Conservation (phyloP, 805 yeast genomes). For the Tetrapisispora iriomotensis region DNA sequence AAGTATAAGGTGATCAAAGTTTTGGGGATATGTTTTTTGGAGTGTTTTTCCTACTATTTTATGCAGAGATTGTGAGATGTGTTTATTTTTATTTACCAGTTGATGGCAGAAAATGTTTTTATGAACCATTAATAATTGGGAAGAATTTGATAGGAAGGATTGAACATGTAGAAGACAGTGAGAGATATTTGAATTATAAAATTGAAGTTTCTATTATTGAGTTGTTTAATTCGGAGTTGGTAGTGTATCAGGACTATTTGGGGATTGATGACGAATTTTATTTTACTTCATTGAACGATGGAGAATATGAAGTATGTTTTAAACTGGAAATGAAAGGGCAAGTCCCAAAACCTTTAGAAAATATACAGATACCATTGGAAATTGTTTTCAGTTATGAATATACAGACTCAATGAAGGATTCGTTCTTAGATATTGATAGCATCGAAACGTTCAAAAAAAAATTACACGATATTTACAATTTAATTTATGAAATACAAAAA, state of each 20-base stretch:
- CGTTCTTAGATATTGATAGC: no score
- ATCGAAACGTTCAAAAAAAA: no score
- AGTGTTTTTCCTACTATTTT: background rate
- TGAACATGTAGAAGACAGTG: slow-evolving; percentile 38
- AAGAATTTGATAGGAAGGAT: slow-evolving; percentile 65
- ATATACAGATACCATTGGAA: no score
- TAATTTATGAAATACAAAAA: no score
- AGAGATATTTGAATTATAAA: slow-evolving; percentile 11
- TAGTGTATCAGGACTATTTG: no score
- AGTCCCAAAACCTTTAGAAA: no score
- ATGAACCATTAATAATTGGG: slow-evolving; percentile 61
- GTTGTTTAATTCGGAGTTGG: no score
- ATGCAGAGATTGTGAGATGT: background rate
- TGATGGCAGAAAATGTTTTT: slow-evolving; percentile 43
- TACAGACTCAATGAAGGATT: no score
- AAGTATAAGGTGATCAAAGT: background rate
- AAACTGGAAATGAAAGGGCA: no score
- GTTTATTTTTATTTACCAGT: slow-evolving; percentile 73
- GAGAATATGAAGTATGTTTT: slow-evolving; percentile 79
- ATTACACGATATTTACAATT: no score
- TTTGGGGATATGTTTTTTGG: background rate
- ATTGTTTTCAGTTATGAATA: no score
- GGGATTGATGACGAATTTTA: slow-evolving; percentile 60
- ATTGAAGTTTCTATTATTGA: slow-evolving; percentile 34
- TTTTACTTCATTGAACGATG: slow-evolving; percentile 77